phyloP scores from a whole-genome alignment of 2,329 filamentous ascomycete genomes.

The Grosmannia huntii region DNA sequence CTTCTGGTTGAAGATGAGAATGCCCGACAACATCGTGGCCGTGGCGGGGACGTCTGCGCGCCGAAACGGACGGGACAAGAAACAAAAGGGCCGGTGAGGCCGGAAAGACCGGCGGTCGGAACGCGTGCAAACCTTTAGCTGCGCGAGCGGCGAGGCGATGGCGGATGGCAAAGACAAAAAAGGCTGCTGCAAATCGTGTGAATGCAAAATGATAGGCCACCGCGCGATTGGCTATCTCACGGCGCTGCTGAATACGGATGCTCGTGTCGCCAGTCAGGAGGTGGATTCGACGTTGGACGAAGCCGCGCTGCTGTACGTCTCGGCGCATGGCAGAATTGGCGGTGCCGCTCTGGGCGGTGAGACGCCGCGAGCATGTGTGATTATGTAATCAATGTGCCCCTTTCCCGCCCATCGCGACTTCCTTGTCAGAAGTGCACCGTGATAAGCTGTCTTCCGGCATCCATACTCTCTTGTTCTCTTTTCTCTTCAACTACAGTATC shows the following conservation, averaged over 20 bases:
- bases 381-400: neutral
- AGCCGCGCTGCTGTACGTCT: neutral
- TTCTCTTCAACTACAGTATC: too few relatives aligned
- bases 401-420: neutral
- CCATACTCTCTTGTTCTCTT: too few relatives aligned
- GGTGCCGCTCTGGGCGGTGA: neutral
- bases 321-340: neutral
- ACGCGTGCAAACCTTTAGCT: neutral
- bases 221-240: neutral
- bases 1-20: slow-evolving; percentile 98
- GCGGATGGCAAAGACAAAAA: neutral
- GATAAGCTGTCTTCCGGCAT: too few relatives aligned
- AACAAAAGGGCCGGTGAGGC: neutral
- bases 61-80: neutral
- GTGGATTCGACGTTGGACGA: neutral
- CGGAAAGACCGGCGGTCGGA: neutral
- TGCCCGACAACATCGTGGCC: slow-evolving; percentile 77
- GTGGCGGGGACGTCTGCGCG: slow-evolving; percentile 3
- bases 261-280: neutral
- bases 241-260: neutral
- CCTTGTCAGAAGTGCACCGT: too few relatives aligned
- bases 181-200: neutral
- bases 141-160: too few relatives aligned
- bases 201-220: neutral
- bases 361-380: neutral